A percentile compares a stretch with the other conserved stretches of the same genome.
These are phyloP conservation scores for Candolleomyces eurysporus DNA, from an alignment of 768 basidiomycete species.

Conservation along the genomic window DNA sequence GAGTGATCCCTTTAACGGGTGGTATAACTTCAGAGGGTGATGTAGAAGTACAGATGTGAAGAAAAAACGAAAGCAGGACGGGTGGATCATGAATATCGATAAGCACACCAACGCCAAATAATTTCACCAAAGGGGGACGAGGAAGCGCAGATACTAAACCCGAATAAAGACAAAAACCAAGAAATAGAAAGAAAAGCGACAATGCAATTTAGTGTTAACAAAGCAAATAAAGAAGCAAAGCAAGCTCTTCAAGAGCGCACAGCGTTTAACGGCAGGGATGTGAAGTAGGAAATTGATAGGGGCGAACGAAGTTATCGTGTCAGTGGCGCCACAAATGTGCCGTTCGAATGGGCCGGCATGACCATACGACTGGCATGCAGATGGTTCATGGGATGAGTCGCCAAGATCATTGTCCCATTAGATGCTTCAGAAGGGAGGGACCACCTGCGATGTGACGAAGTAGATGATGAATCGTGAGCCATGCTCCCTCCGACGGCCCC, in stretches of 20 bases:
- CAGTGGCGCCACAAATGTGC: not conserved
- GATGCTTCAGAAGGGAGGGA: not conserved
- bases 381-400: not conserved
- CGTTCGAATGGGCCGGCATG: not conserved
- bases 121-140: no score
- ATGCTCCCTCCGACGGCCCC: not conserved
- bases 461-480: not conserved
- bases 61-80: no score
- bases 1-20: no score
- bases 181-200: no score
- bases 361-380: not conserved
- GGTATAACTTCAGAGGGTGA: no score
- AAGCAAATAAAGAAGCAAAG: no score
- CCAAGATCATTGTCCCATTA: not conserved
- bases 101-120: no score
- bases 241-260: not conserved
- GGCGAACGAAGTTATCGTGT: not conserved
- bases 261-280: not conserved
- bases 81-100: no score
- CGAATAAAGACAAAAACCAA: no score
- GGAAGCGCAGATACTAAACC: no score
- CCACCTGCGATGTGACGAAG: not conserved
- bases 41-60: no score
- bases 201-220: no score
- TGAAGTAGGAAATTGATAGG: not conserved